Conservation (phyloP, 2,329 filamentous ascomycete species). For the Fusarium nematophilum region DNA sequence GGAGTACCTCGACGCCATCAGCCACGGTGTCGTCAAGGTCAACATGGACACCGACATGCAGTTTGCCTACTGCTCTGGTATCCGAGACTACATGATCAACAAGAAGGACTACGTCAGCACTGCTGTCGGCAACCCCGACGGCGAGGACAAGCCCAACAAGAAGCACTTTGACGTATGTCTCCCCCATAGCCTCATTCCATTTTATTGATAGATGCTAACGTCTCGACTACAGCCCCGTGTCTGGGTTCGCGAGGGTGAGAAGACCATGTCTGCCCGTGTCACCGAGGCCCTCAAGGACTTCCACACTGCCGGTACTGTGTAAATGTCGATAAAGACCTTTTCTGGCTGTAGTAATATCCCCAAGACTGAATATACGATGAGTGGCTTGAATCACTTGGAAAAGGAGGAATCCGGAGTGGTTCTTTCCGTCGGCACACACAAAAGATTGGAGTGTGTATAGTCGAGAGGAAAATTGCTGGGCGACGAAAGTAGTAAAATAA, state of each 20-base stretch:
- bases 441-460: slow-evolving; percentile 29
- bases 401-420: slow-evolving; percentile 15
- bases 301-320: slow-evolving; percentile 64
- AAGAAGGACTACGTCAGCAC: slow-evolving; percentile 95
- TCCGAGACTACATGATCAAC: slow-evolving; percentile 92
- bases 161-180: slow-evolving; percentile 78
- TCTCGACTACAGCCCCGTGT: slow-evolving; percentile 76
- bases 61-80: slow-evolving; percentile 90
- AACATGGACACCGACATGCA: slow-evolving; percentile 99
- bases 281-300: slow-evolving; percentile 89
- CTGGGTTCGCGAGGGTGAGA: slow-evolving; percentile 97
- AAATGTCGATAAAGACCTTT: slow-evolving; percentile 32
- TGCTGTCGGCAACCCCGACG: slow-evolving; percentile 94
- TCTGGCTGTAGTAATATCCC: slow-evolving; percentile 33
- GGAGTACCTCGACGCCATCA: slow-evolving; percentile 90
- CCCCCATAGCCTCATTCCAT: neutral
- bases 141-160: slow-evolving; percentile 99
- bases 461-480: slow-evolving; percentile 31
- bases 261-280: slow-evolving; percentile 90
- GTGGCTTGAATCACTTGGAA: slow-evolving; percentile 32
- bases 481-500: slow-evolving; percentile 42
- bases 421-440: slow-evolving; percentile 21
- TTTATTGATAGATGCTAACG: slow-evolving; percentile 12
- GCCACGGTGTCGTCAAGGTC: slow-evolving; percentile 97
- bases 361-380: slow-evolving; percentile 24